Evolutionary conservation across 2,329 filamentous ascomycete genomes (phyloP).

Genomic region (Epichloe festucae): DNA sequence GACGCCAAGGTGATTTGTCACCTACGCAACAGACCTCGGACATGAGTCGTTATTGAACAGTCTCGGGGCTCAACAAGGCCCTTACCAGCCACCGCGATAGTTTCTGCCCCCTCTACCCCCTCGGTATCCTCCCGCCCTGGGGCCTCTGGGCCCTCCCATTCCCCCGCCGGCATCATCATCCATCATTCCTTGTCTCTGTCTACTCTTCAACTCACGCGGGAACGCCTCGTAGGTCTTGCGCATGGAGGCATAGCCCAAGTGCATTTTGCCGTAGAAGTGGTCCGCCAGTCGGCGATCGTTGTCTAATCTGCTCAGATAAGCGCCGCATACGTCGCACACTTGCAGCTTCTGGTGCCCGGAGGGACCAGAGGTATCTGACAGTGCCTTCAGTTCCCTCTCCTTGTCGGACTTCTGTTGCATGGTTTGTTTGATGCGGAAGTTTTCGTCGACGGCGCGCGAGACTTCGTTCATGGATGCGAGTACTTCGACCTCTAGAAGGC

Average conservation of each 20-base stretch:
- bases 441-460: slow-evolving; percentile 71
- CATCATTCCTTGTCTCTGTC: slow-evolving; percentile 40
- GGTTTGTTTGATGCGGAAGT: slow-evolving; percentile 71
- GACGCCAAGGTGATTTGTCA: neutral
- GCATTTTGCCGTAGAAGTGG: slow-evolving; percentile 99
- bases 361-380: slow-evolving; percentile 85
- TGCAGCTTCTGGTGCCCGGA: slow-evolving; percentile 95
- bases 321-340: slow-evolving; percentile 96
- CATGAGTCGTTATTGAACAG: neutral
- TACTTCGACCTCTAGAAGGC: slow-evolving; percentile 74
- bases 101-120: slow-evolving; percentile 38
- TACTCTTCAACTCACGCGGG: slow-evolving; percentile 70
- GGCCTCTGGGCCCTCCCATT: slow-evolving; percentile 32
- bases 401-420: slow-evolving; percentile 70
- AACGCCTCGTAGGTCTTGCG: slow-evolving; percentile 83
- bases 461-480: slow-evolving; percentile 74
- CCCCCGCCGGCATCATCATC: slow-evolving; percentile 27
- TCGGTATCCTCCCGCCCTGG: slow-evolving; percentile 41
- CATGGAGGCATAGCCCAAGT: slow-evolving; percentile 96
- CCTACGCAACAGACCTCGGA: neutral
- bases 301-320: slow-evolving; percentile 81
- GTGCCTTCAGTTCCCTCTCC: slow-evolving; percentile 77
- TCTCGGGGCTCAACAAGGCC: too few relatives aligned
- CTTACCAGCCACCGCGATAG: slow-evolving; percentile 36
- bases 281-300: slow-evolving; percentile 90